Percentiles rank a stretch among this genome's conserved stretches.
phyloP scores from a whole-genome alignment of 129 eudicot genomes.

The Oenanthe sinensis region DNA sequence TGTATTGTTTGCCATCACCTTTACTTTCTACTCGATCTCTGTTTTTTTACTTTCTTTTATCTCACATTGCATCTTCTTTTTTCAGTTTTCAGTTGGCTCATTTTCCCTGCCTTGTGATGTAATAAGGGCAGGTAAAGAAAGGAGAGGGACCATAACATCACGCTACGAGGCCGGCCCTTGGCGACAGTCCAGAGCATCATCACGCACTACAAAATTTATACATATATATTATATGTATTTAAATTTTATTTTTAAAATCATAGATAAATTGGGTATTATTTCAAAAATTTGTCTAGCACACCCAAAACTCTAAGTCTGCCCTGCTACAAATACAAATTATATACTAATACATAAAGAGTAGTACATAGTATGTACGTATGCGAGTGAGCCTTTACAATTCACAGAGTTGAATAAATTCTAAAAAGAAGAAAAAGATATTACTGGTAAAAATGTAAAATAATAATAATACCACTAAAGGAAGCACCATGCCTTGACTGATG shows the following conservation, averaged over 20 bases:
- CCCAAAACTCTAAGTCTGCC: too few relatives aligned
- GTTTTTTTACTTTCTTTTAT: not conserved
- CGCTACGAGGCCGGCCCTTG: too few relatives aligned
- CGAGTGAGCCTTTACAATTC: not conserved
- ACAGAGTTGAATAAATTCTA: slow-evolving; percentile 1
- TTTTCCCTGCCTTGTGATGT: not conserved
- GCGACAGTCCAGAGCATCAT: too few relatives aligned
- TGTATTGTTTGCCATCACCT: not conserved
- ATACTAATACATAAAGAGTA: not conserved
- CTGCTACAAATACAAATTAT: too few relatives aligned
- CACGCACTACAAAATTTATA: too few relatives aligned
- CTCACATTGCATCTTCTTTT: not conserved
- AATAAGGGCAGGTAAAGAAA: not conserved
- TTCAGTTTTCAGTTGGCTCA: not conserved
- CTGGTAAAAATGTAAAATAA: not conserved
- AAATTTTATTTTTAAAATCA: too few relatives aligned
- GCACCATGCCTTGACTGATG: slow-evolving; percentile 4
- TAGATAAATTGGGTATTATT: too few relatives aligned
- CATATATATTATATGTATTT: too few relatives aligned
- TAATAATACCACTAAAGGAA: not conserved
- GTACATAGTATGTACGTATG: not conserved
- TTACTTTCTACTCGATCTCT: not conserved
- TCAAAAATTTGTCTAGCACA: too few relatives aligned
- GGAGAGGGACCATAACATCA: not conserved
- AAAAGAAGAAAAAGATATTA: not conserved